Evolutionary conservation across 192 early-diverging fungal species (phyloP), one percentile per base, ranked within the genome.

Genomic region (Borealophlyctis nickersoniae): DNA sequence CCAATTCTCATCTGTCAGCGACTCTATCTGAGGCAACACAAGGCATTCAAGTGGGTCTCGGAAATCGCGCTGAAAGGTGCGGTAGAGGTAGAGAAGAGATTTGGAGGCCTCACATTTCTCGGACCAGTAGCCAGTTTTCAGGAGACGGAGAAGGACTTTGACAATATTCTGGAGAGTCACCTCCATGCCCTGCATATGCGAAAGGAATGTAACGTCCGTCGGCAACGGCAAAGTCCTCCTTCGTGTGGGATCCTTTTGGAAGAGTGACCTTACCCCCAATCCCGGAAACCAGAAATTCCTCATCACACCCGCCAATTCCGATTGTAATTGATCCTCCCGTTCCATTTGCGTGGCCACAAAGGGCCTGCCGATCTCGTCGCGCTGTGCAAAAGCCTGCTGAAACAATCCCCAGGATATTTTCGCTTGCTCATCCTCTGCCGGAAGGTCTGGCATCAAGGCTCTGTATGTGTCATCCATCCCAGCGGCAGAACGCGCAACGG

Each of bases 51-150:
- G 26, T 4, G 77, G 71, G 52, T 75, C 65, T 11, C 51, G 52
- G 48, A 82, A 72, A 49, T 82, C 80, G 35, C 58, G 61, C n/a
- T 68, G 29, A 39, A 82, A 79, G 16, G 67, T 71, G 35, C 56
- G 54, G 59, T 69, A 76, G 13, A 82, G 39, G 26, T 52, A 55
- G 14, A 79, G 26, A 4, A 82, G 49, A 23, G 77, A 71, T 55
- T 82, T 74, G 9, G 77, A 74, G 0, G 80, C 76, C 51, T 77
- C 70, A 34, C 54, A 53, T 33, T 58, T 63, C 52, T 82, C 77
- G 24, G 71, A 73, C 72, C 73, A 74, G 32, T 73, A 61, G 0
- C 73, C 76, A 19, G 33, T 54, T 33, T 66, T 67, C 28, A 78
- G 33, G n/a, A 78, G 49, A 5, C 63, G 13, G 23, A 77, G 56